Evolutionary conservation across 108 stramenopile genomes (phyloP).

Genomic region (Cyclotella sp.): DNA sequence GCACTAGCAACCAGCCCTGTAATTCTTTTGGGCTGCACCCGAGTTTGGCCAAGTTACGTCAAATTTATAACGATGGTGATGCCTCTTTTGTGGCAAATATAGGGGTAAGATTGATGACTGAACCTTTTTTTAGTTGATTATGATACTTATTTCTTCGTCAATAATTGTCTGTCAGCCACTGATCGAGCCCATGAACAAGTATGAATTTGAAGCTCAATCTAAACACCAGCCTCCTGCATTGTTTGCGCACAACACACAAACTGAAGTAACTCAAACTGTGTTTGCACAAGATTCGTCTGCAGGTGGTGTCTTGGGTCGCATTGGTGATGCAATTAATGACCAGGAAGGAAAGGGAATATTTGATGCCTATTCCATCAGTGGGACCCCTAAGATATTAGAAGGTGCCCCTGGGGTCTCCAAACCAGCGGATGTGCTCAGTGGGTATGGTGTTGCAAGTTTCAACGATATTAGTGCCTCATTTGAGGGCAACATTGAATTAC

Average conservation of each 20-base stretch:
- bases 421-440: slow-evolving; percentile 39
- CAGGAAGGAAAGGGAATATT: slow-evolving; percentile 31
- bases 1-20: slow-evolving; percentile 33
- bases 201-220: slow-evolving; percentile 15
- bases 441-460: slow-evolving; percentile 26
- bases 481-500: slow-evolving; percentile 29
- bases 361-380: slow-evolving; percentile 41
- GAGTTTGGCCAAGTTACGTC: slow-evolving; percentile 18
- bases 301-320: slow-evolving; percentile 43
- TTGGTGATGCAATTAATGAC: slow-evolving; percentile 38
- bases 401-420: slow-evolving; percentile 47
- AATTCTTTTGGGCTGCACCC: slow-evolving; percentile 53
- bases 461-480: background rate
- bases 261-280: slow-evolving; percentile 30
- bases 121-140: background rate
- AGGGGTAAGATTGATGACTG: slow-evolving; percentile 14
- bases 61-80: slow-evolving; percentile 49
- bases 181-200: slow-evolving; percentile 21
- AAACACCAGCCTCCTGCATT: slow-evolving; percentile 33
- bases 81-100: slow-evolving; percentile 51
- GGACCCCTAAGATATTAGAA: slow-evolving; percentile 35
- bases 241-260: slow-evolving; percentile 53
- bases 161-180: background rate
- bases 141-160: background rate
- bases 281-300: slow-evolving; percentile 30